Evolutionary conservation across 306 rosid genomes (phyloP), one percentile per base, ranked within the genome.

Genomic region (Coriaria nepalensis): DNA sequence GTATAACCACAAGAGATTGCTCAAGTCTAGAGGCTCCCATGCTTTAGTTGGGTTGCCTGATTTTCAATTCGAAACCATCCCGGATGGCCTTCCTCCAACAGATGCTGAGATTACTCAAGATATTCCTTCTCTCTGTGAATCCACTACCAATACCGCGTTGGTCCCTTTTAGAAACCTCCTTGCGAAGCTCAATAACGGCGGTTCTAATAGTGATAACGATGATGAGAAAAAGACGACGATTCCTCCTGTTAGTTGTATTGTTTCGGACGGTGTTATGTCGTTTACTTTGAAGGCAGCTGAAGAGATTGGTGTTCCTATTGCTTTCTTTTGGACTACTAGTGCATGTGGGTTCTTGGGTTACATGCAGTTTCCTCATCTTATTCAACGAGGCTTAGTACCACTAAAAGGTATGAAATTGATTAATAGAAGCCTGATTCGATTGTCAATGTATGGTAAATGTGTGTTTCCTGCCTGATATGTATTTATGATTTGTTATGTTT

Each of bases 231-330:
- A 20, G 29, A 20, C 3, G 29, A 20, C 1, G 29, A 39, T 56
- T 0, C 69, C 65, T 0, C 62, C 49, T 0, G 58, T 69, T 41
- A 52, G 57, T 6, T 57, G 66, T 43, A 57, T 69, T 7, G 39
- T 59, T 42, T 40, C 65, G 48, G 71, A 66, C 37, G 43, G 12
- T 29, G n/a, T 3, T 37, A 20, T 66, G 48, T 0, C 29, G 6
- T 66, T 66, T 40, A 8, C 71, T 11, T 20, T 52, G 9, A 48
- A 47, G 53, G 71, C 57, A 36, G 71, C 71, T 34, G 6, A 41
- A 41, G 57, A 59, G 5, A 13, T 57, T 40, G 60, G n/a, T 9
- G 2, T 65, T n/a, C 70, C 70, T 37, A 5, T 45, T 10, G n/a
- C 54, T 13, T 40, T 59, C 29, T 12, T 40, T 46, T 46, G 56